These are phyloP conservation scores for Stemphylium vesicarium DNA, from an alignment of 2,329 filamentous ascomycete species.

Conservation along the genomic window DNA sequence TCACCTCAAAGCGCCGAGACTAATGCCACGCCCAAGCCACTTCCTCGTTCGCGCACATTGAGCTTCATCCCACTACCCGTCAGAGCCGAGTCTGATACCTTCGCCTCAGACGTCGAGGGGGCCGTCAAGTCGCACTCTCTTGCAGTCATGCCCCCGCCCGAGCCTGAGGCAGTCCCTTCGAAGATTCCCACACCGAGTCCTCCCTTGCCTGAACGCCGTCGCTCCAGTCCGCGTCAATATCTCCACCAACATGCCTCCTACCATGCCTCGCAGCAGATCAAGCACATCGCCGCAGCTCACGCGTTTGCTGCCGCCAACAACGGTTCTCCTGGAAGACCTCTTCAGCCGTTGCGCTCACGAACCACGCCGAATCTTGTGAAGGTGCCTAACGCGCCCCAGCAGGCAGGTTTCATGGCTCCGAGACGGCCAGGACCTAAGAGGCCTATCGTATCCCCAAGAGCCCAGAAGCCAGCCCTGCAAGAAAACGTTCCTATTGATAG, in stretches of 20 bases:
- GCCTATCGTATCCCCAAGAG: conserved; percentile 9
- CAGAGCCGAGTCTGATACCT: conserved; percentile 16
- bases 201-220: conserved; percentile 21
- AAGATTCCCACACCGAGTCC: conserved; percentile 43
- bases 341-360: conserved; percentile 32
- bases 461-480: conserved; percentile 20
- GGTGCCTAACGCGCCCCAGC: conserved; percentile 12
- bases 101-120: conserved; percentile 8
- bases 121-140: conserved; percentile 8
- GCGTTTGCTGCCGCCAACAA: conserved; percentile 14
- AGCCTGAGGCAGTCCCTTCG: conserved; percentile 17
- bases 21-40: conserved; percentile 25
- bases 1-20: conserved; percentile 6
- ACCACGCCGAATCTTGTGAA: conserved; percentile 42
- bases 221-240: conserved; percentile 39
- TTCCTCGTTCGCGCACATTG: conserved; percentile 40
- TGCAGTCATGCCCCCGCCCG: conserved; percentile 9
- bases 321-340: conserved; percentile 20
- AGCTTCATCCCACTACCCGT: conserved; percentile 42
- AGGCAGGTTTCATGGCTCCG: conserved; percentile 22
- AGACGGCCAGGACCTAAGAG: conserved; percentile 25
- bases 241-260: conserved; percentile 17
- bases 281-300: conserved; percentile 22
- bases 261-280: conserved; percentile 25
- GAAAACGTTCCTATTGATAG: conserved; percentile 33